Evolutionary conservation across 306 rosid species (phyloP).

Genomic region (Abrus precatorius): DNA sequence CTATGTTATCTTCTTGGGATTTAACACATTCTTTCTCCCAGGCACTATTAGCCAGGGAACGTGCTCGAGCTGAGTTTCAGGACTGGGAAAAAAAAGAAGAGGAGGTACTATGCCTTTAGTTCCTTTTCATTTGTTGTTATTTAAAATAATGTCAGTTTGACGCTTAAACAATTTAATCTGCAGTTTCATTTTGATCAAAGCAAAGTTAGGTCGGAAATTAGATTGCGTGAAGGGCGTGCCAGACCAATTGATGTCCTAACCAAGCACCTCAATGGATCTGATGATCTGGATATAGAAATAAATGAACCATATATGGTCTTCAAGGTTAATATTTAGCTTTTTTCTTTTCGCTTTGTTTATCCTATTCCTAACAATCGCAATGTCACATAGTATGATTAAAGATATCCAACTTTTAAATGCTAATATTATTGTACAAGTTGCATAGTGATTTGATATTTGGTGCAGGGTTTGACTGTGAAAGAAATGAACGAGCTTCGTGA

Average conservation of each 20-base stretch:
- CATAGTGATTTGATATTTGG: slow-evolving; percentile 43
- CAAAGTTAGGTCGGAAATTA: slow-evolving; percentile 95
- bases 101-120: slow-evolving; percentile 65
- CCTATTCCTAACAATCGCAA: slow-evolving; percentile 2
- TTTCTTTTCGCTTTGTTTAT: slow-evolving; percentile 9
- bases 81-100: slow-evolving; percentile 99
- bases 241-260: slow-evolving; percentile 91
- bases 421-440: slow-evolving; percentile 34
- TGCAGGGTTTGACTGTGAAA: slow-evolving; percentile 94
- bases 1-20: slow-evolving; percentile 35
- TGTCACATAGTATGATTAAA: neutral
- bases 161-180: slow-evolving; percentile 38
- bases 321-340: slow-evolving; percentile 65
- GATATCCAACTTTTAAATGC: slow-evolving; percentile 16
- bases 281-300: slow-evolving; percentile 87
- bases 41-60: slow-evolving; percentile 96
- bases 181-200: slow-evolving; percentile 99
- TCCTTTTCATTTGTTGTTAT: slow-evolving; percentile 30
- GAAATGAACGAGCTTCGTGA: slow-evolving; percentile 97
- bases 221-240: slow-evolving; percentile 96
- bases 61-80: slow-evolving; percentile 97
- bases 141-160: slow-evolving; percentile 32
- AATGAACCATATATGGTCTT: slow-evolving; percentile 95
- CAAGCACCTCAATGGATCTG: slow-evolving; percentile 87
- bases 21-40: slow-evolving; percentile 54